Conservation (phyloP, 495 filamentous ascomycete genomes). For the Hyaloscypha hepaticicola region DNA sequence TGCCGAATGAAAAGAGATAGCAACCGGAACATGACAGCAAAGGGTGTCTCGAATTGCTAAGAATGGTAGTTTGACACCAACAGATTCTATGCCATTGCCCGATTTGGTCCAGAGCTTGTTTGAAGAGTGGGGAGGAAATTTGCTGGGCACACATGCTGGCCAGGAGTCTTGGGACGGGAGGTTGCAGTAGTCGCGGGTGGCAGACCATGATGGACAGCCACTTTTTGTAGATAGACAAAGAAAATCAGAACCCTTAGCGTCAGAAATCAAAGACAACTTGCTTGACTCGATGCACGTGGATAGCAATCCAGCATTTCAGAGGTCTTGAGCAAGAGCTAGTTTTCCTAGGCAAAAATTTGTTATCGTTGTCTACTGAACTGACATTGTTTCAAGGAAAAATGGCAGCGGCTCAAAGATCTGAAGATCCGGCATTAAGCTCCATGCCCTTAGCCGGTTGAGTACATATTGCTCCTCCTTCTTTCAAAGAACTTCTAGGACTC, state of each 20-base stretch:
- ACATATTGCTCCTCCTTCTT: constrained; percentile 25
- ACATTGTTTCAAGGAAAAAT: constrained; percentile 31
- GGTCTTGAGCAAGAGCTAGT: constrained; percentile 34
- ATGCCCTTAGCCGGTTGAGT: constrained; percentile 27
- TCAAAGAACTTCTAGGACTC: constrained; percentile 31
- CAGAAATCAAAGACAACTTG: constrained; percentile 39
- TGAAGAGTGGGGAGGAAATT: constrained; percentile 29
- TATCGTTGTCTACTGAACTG: neutral
- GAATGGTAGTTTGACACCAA: constrained; percentile 49
- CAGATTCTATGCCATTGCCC: constrained; percentile 40
- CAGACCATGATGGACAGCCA: constrained; percentile 17
- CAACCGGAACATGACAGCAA: constrained; percentile 46
- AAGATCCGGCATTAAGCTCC: constrained; percentile 9
- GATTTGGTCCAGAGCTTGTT: constrained; percentile 48
- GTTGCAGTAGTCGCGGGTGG: constrained; percentile 30
- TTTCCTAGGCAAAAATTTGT: constrained; percentile 38
- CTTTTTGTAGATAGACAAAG: constrained; percentile 27
- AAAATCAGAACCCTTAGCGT: constrained; percentile 21
- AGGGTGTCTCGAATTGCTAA: constrained; percentile 39
- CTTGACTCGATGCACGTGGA: constrained; percentile 53
- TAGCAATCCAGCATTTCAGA: constrained; percentile 36
- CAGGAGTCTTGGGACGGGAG: constrained; percentile 30
- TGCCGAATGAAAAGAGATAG: constrained; percentile 42
- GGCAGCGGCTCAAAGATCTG: constrained; percentile 7
- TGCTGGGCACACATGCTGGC: constrained; percentile 28